A percentile compares a stretch with the other conserved stretches of the same genome.
phyloP scores from a whole-genome alignment of 1,284 basidiomycete species.

The Cystobasidium pallidum region DNA sequence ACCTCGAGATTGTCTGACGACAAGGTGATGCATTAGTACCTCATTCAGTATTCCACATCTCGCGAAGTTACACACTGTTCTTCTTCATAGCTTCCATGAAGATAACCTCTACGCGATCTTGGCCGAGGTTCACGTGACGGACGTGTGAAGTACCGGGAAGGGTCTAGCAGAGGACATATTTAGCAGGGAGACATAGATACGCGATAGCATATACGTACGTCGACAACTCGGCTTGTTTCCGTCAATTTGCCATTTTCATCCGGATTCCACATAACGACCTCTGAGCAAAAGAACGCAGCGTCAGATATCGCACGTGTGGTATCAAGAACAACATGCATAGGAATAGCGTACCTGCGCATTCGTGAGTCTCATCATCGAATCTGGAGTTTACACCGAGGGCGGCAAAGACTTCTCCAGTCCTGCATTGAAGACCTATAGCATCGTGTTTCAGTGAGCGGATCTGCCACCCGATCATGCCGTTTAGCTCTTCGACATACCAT shows the following conservation, averaged over 20 bases:
- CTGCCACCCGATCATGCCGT: not conserved
- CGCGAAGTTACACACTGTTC: slow-evolving; percentile 46
- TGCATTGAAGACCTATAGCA: slow-evolving; percentile 47
- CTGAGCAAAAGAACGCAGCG: not conserved
- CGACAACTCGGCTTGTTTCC: slow-evolving; percentile 52
- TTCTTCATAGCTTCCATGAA: slow-evolving; percentile 63
- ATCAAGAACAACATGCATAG: not conserved
- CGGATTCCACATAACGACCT: slow-evolving; percentile 73
- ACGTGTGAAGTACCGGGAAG: slow-evolving; percentile 61
- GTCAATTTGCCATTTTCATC: slow-evolving; percentile 61
- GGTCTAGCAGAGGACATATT: slow-evolving; percentile 25
- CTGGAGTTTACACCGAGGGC: slow-evolving; percentile 70
- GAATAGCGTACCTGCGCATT: slow-evolving; percentile 65
- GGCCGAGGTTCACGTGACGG: slow-evolving; percentile 71
- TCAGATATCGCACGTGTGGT: not conserved
- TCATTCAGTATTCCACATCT: no score
- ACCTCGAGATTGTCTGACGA: slow-evolving; percentile 63
- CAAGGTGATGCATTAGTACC: not conserved
- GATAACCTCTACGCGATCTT: slow-evolving; percentile 71
- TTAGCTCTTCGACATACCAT: slow-evolving; percentile 45
- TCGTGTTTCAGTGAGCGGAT: not conserved
- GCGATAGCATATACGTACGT: slow-evolving; percentile 20
- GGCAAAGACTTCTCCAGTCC: slow-evolving; percentile 59
- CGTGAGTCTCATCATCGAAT: slow-evolving; percentile 62
- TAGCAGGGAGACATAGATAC: not conserved